Conservation (phyloP, 257 asterid species). For the Verbascum thapsus region DNA sequence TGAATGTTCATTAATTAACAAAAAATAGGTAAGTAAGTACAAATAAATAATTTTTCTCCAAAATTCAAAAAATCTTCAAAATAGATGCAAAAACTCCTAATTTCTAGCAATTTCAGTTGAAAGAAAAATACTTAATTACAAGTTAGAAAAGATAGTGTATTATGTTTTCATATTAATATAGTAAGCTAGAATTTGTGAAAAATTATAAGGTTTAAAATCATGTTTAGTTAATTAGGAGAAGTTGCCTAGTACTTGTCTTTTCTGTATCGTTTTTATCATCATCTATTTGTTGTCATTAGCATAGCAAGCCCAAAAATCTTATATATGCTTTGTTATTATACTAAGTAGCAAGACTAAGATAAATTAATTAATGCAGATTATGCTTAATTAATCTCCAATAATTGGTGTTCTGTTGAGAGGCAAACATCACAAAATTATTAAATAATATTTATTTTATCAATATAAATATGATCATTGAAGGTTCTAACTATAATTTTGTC, state of each 20-base stretch:
- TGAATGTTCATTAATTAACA: no score
- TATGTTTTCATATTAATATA: no score
- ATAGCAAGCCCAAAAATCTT: slow-evolving; percentile 24
- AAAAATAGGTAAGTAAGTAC: no score
- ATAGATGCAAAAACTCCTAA: no score
- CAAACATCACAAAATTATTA: slow-evolving; percentile 25
- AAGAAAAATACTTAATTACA: no score
- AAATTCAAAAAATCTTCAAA: no score
- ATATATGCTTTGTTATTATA: slow-evolving; percentile 8
- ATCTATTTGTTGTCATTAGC: slow-evolving; percentile 51
- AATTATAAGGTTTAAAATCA: no score
- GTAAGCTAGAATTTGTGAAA: no score
- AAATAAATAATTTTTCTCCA: no score
- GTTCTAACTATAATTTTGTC: slow-evolving; percentile 19
- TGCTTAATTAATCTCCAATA: slow-evolving; percentile 3
- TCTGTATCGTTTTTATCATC: slow-evolving; percentile 46
- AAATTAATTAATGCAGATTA: slow-evolving; percentile 30
- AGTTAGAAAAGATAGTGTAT: no score
- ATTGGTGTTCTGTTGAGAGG: slow-evolving; percentile 27
- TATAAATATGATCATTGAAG: slow-evolving; percentile 21
- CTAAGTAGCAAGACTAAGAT: slow-evolving; percentile 9
- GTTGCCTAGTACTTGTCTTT: slow-evolving; percentile 27
- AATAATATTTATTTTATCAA: slow-evolving; percentile 12
- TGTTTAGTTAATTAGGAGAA: slow-evolving; percentile 13
- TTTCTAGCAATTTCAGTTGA: no score